Evolutionary conservation across 192 early-diverging fungal genomes (phyloP), one percentile per base, ranked within the genome.

Genomic region (Paraglomus brasilianum): DNA sequence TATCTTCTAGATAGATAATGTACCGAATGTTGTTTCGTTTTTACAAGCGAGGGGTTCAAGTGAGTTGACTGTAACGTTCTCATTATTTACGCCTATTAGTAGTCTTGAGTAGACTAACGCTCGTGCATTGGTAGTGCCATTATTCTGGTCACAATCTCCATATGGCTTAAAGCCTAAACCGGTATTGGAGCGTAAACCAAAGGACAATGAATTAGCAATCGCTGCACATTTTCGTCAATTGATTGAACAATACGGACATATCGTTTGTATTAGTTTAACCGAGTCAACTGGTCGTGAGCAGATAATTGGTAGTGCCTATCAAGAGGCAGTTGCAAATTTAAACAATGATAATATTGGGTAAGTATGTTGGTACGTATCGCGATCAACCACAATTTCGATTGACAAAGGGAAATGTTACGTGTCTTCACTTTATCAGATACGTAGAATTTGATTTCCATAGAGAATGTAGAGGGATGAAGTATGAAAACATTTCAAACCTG

Each of bases 391-490:
- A 9, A 6, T 60, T 58, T 36, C 0, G 48, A n/a, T 41, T 43
- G 30, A 61, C 14, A n/a, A 13, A 46, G 14, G 41, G 42, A 22
- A 57, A n/a, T n/a, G n/a, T n/a, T n/a, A n/a, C n/a, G n/a, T n/a
- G n/a, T n/a, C 44, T 8, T 40, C 43, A 0, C n/a, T 4, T 10
- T 48, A 36, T 10, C 68, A 85, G 80, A 72, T 92, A 97, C 72
- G 82, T 92, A 17, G 91, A 93, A 45, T 98, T 95, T 77, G 96
- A 98, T 75, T 98, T 98, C 76, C 96, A 98, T 67, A 75, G 89
- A 40, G 89, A 98, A 75, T 93, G 91, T 68, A 87, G 87, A 41
- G 94, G 94, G 15, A 94, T 97, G 92, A 87, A 83, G 43, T 97
- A 88, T 82, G 89, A 96, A 70, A 93, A 89, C 38, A 90, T 98